These are phyloP conservation scores for Bretschneidera sinensis DNA, from an alignment of 345 rosid species.

Conservation along the genomic window DNA sequence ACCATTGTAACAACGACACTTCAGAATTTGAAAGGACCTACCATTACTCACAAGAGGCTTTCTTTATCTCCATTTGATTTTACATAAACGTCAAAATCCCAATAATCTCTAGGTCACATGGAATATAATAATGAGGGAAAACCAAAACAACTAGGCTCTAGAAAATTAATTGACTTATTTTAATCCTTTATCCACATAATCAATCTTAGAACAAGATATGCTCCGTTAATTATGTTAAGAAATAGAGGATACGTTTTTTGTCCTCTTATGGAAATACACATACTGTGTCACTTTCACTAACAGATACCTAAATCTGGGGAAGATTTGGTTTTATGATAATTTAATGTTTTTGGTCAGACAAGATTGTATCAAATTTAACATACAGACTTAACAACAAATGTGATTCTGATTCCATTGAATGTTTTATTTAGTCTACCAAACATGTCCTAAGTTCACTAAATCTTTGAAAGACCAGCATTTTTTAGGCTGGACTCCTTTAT, in stretches of 20 bases:
- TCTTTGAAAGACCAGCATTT: background rate
- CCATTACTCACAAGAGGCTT: too few relatives aligned
- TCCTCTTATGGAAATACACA: constrained; percentile 12
- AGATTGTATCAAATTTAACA: background rate
- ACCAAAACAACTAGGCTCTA: too few relatives aligned
- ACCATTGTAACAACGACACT: too few relatives aligned
- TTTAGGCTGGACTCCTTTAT: background rate
- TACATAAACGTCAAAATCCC: too few relatives aligned
- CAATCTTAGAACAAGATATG: background rate
- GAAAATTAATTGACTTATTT: too few relatives aligned
- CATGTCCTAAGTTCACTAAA: background rate
- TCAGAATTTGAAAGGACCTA: too few relatives aligned
- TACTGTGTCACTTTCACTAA: constrained; percentile 28
- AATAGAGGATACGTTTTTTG: constrained; percentile 9
- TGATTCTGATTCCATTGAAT: too few relatives aligned
- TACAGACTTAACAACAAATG: background rate
- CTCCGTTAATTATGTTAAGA: background rate
- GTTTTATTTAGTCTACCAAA: too few relatives aligned
- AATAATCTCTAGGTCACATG: too few relatives aligned
- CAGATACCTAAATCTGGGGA: constrained; percentile 19
- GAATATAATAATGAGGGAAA: too few relatives aligned
- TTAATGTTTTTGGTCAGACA: background rate
- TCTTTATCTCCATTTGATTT: too few relatives aligned
- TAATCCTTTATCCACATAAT: too few relatives aligned
- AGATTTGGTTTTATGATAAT: constrained; percentile 20